Base-by-base conservation (phyloP, 345 rosid genomes). In the Physaria fendleri region DNA sequence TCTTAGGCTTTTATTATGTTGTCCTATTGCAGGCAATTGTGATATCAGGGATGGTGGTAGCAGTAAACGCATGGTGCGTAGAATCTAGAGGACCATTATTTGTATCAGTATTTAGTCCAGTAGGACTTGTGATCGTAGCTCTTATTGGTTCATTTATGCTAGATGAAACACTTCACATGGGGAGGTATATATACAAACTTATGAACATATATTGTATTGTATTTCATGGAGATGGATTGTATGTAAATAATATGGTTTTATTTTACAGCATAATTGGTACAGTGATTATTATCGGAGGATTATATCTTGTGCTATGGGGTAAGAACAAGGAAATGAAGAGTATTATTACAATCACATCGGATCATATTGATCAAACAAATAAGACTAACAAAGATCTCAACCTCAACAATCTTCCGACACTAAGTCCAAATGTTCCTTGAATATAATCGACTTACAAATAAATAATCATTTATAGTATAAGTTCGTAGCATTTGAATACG, bases 281-380 rank as follows among this genome's bases (percentile, higher is more conserved):
- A 6, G 63, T 54, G 16, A 43, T 80, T 25, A 77, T 77, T 22
- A 66, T 77, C 23, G 30, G 62, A 44, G 84, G 79, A 24, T 45
- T 80, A 42, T 80, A 80, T 35, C 39, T 51, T 43, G 84, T 77
- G 65, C 52, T 80, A 8, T 80, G 84, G 84, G 81, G 76, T 29
- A 80, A 75, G 53, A 53, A 66, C 68, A 62, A 66, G 56, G 84
- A 80, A 72, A 50, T 55, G 71, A 64, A 74, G 71, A 56, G 52
- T 39, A 49, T 23, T 29, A 4, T 10, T 16, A 34, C 59, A 22
- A 49, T 11, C 5, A 30, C 50, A 0, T 39, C 29, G 37, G 65
- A 58, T 49, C 48, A 23, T 30, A 58, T 15, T 32, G 71, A 48
- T n/a, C n/a, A n/a, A 66, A 49, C 59, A 40, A 58, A n/a, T 58